Evolutionary conservation across 2,329 filamentous ascomycete species (phyloP), one percentile per base, ranked within the genome.

Genomic region (Cryphonectria japonica): DNA sequence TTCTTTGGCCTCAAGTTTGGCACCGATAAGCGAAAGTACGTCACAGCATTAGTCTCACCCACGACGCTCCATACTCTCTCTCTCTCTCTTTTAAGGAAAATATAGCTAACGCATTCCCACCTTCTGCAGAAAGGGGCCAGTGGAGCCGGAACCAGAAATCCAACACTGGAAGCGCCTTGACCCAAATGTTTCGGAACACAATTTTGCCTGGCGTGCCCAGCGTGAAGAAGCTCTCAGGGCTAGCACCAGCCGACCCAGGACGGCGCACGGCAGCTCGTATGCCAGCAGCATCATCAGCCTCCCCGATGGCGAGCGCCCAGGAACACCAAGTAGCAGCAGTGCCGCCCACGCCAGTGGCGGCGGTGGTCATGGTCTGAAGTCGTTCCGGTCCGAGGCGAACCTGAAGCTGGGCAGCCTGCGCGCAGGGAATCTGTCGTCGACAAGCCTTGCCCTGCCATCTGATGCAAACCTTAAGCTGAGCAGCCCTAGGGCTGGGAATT

Each of bases 1-100:
- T 87, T 89, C 74, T 88, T 89, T 73, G 86, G 87, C 66, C 79
- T 89, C 76, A 88, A 85, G 77, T 81, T 88, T 72, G 85, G 86
- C 66, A 82, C 83, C 75, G 85, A 86, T 73, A 88, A 85, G 80
- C 89, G 88, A 79, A 88, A 86, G 83, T 85, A 80, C 83, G 86
- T 83, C 62, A n/a, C 13, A 41, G 6, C 22, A 19, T n/a, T 39
- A 19, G 60, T 8, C 60, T 34, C 60, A 39, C n/a, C 11, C 29
- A n/a, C 19, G 22, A n/a, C n/a, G 34, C 34, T 19, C 5, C 32
- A 14, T 34, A 26, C 26, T 29, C 19, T 26, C n/a, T 37, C 2
- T 16, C 34, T n/a, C 29, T 16, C 29, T 26, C 7, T 16, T 29
- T 9, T 32, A 34, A n/a, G 6, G 3, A 1, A 19, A 14, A 2